These are phyloP conservation scores for Curvularia sp. DNA, from an alignment of 2,329 filamentous ascomycete species.

Conservation along the genomic window DNA sequence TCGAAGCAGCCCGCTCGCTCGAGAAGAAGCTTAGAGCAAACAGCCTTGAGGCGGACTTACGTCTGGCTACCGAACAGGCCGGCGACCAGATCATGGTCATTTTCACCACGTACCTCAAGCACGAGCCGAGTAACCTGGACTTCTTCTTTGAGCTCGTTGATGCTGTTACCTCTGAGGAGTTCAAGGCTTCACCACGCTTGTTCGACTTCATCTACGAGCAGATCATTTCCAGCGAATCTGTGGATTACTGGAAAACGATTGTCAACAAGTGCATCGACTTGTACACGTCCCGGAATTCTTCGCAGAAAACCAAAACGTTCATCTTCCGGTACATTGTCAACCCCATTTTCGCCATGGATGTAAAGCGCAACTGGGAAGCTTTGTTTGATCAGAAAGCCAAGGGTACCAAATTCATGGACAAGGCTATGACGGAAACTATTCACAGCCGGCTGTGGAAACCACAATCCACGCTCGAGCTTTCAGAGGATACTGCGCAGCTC, in stretches of 20 bases:
- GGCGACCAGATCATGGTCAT: slow-evolving; percentile 87
- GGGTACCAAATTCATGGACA: slow-evolving; percentile 80
- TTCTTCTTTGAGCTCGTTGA: slow-evolving; percentile 85
- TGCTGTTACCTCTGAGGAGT: slow-evolving; percentile 79
- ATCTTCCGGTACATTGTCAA: slow-evolving; percentile 91
- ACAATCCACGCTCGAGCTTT: slow-evolving; percentile 75
- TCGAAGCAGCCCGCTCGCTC: slow-evolving; percentile 75
- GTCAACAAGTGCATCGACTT: slow-evolving; percentile 86
- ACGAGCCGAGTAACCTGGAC: slow-evolving; percentile 78
- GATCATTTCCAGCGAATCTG: slow-evolving; percentile 82
- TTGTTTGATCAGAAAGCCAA: slow-evolving; percentile 59
- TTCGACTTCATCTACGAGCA: slow-evolving; percentile 83
- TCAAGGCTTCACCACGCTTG: slow-evolving; percentile 77
- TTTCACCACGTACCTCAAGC: slow-evolving; percentile 78
- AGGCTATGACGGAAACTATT: slow-evolving; percentile 84
- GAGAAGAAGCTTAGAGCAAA: slow-evolving; percentile 76
- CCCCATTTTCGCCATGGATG: slow-evolving; percentile 94
- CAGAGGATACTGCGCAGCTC: slow-evolving; percentile 81
- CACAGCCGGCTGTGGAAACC: slow-evolving; percentile 94
- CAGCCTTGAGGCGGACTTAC: slow-evolving; percentile 71
- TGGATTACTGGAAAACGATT: slow-evolving; percentile 83
- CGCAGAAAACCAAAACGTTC: slow-evolving; percentile 92
- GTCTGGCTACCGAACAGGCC: slow-evolving; percentile 86
- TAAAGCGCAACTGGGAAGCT: slow-evolving; percentile 78
- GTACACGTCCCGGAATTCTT: slow-evolving; percentile 78